Evolutionary conservation across 2,329 filamentous ascomycete species (phyloP), one percentile per base, ranked within the genome.

Genomic region (Fusarium anthophilum): DNA sequence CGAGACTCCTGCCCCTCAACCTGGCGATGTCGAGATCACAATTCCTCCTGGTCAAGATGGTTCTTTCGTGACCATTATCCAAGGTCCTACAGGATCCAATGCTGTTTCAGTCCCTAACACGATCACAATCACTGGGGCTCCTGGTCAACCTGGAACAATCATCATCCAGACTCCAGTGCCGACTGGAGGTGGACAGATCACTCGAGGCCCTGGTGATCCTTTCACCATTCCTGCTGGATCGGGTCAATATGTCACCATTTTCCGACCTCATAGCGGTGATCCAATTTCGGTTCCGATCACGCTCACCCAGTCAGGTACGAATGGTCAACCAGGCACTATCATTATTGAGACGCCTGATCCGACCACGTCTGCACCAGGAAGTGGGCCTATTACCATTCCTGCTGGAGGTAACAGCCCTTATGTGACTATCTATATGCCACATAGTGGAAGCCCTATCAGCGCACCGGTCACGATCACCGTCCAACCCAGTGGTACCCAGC

Each of bases 241-340:
- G 15, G 63, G 48, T 5, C 59, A 56, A 37, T 74, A 43, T 38
- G 59, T 69, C 6, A 74, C 72, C 1, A 37, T 75, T 22, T 74
- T 72, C 32, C 55, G 72, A 30, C 72, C 72, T 10, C 72, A 74
- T n/a, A 68, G 63, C 12, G 72, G 72, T 20, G 72, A 74, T 6
- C 56, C 72, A 15, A 74, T 74, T 18, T 62, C 72, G 17, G 39
- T 50, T 8, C 68, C 72, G 38, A 72, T 75, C 12, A 74, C 72
- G 6, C 65, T 74, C 38, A 74, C 72, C 11, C 72, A 72, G 48
- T 38, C 58, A 9, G 58, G 72, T 1, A 30, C 38, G 17, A 74
- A 74, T 20, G 59, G 55, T 9, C 54, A 69, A 18, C 72, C 72
- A 39, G 72, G 70, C 18, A 73, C 70, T 15, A 37, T 72, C 15